phyloP scores from a whole-genome alignment of 2,329 filamentous ascomycete species.

The Penicillium sp. region DNA sequence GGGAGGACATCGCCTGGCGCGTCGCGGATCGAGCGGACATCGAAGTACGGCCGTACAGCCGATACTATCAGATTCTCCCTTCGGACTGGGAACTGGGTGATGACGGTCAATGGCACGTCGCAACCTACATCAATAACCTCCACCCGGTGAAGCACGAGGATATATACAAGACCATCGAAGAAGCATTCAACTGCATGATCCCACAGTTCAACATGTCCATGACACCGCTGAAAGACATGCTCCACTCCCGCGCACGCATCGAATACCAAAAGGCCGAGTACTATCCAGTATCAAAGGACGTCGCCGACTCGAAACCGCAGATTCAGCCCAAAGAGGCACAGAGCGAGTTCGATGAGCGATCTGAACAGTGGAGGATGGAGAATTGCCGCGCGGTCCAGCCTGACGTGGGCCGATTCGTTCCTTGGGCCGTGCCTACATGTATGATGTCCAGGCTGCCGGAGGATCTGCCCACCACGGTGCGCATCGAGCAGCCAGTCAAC shows the following conservation, averaged over 20 bases:
- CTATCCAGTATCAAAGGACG: conserved; percentile 23
- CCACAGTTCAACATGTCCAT: conserved; percentile 29
- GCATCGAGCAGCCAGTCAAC: conserved; percentile 29
- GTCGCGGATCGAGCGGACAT: conserved; percentile 29
- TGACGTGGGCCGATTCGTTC: conserved; percentile 27
- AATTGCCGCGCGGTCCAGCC: conserved; percentile 26
- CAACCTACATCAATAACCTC: conserved; percentile 49
- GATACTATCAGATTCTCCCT: conserved; percentile 48
- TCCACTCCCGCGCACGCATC: conserved; percentile 33
- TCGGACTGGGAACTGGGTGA: conserved; percentile 36
- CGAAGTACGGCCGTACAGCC: conserved; percentile 30
- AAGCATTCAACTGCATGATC: conserved; percentile 31
- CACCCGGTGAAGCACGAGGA: conserved; percentile 37
- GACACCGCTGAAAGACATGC: conserved; percentile 32
- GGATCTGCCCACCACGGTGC: conserved; percentile 25
- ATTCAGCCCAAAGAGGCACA: conserved; percentile 20
- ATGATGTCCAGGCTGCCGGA: conserved; percentile 28
- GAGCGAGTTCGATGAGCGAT: conserved; percentile 23
- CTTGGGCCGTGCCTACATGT: conserved; percentile 31
- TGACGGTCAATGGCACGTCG: conserved; percentile 32
- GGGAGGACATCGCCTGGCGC: conserved; percentile 32
- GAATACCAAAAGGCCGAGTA: conserved; percentile 32
- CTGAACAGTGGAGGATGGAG: conserved; percentile 26
- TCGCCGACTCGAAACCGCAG: conserved; percentile 12
- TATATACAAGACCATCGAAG: conserved; percentile 41